A percentile compares a stretch with the other conserved stretches of the same genome.
Evolutionary conservation across 192 early-diverging fungal species (phyloP).

Genomic region (Linnemannia elongata): DNA sequence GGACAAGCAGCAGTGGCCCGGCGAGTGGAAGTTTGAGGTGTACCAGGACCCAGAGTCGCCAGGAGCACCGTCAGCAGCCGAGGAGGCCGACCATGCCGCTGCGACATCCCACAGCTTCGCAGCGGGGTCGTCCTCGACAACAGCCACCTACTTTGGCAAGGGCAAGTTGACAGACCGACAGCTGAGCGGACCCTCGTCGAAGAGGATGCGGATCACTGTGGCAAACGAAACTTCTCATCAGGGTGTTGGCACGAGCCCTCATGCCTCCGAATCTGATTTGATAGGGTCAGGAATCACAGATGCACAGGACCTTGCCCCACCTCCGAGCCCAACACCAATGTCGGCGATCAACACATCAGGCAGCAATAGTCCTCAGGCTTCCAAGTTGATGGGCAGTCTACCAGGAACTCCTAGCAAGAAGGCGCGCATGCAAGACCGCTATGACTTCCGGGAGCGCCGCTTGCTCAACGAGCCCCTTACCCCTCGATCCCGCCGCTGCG

Average conservation of each 20-base stretch:
- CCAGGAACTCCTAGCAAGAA: neutral
- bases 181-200: slow-evolving; percentile 28
- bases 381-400: neutral
- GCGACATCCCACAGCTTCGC: neutral
- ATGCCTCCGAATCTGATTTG: neutral
- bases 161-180: slow-evolving; percentile 48
- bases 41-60: slow-evolving; percentile 37
- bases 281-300: neutral
- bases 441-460: slow-evolving; percentile 40
- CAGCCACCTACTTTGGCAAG: slow-evolving; percentile 28
- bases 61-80: neutral
- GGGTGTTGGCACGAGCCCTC: neutral
- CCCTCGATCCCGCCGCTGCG: slow-evolving; percentile 24
- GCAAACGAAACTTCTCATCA: neutral
- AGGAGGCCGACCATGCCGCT: neutral
- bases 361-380: neutral
- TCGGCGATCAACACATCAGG: neutral
- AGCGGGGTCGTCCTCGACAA: neutral
- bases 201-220: slow-evolving; percentile 5
- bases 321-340: neutral
- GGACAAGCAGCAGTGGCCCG: slow-evolving; percentile 49
- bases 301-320: neutral
- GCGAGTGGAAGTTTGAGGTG: slow-evolving; percentile 54
- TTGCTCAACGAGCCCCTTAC: slow-evolving; percentile 34
- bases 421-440: slow-evolving; percentile 27